phyloP scores from a whole-genome alignment of 2,329 filamentous ascomycete genomes.

The Colletotrichum tamarilloi region DNA sequence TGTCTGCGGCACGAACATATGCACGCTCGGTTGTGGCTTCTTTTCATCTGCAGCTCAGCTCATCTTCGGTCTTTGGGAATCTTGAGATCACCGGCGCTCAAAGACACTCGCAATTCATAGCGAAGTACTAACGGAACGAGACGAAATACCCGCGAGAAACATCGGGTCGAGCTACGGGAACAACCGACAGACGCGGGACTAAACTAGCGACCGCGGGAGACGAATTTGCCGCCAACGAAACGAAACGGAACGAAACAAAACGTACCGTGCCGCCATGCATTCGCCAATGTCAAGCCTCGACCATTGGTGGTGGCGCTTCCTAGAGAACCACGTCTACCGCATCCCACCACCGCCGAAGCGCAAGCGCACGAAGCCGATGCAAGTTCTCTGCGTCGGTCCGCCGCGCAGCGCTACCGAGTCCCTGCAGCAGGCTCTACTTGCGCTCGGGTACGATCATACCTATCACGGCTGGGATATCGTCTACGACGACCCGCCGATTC shows the following conservation, averaged over 20 bases:
- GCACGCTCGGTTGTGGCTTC: conserved; percentile 12
- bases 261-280: not conserved
- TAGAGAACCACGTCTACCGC: conserved; percentile 36
- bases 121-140: not conserved
- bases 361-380: conserved; percentile 46
- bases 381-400: conserved; percentile 47
- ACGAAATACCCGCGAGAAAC: not conserved
- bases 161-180: not conserved
- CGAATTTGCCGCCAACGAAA: not conserved
- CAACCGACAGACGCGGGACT: not conserved
- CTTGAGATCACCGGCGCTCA: not conserved
- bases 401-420: conserved; percentile 49
- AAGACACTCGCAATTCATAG: not conserved
- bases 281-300: conserved; percentile 26
- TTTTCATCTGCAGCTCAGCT: not conserved
- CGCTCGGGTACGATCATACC: conserved; percentile 46
- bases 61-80: not conserved
- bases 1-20: not conserved
- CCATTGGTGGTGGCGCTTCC: conserved; percentile 31
- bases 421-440: conserved; percentile 45
- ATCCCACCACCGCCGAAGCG: conserved; percentile 38
- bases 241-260: not conserved
- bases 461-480: conserved; percentile 49
- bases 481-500: conserved; percentile 41
- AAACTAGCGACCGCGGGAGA: not conserved